These are phyloP conservation scores for Colletotrichum eleusines DNA, from an alignment of 2,329 filamentous ascomycete genomes.

Conservation along the genomic window DNA sequence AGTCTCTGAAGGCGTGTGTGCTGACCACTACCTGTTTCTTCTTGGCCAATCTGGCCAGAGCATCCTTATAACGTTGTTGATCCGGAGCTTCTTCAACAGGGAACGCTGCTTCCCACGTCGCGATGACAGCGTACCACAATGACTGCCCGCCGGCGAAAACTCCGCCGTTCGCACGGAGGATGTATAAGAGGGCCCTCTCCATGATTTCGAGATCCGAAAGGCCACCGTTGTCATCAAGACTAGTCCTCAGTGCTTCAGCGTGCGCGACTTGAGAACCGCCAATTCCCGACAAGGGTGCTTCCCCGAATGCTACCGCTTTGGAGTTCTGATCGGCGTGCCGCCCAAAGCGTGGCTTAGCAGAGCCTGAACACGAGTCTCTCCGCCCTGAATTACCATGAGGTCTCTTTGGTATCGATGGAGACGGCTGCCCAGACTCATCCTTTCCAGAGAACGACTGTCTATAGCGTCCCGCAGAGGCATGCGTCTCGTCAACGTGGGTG, in stretches of 20 bases:
- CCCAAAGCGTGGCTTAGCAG: background rate
- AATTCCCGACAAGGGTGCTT: background rate
- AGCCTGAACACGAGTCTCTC: background rate
- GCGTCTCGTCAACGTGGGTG: background rate
- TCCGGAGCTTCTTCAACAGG: slow-evolving; percentile 55
- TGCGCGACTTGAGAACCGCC: background rate
- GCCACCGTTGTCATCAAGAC: slow-evolving; percentile 3
- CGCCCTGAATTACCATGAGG: background rate
- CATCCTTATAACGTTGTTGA: slow-evolving; percentile 54
- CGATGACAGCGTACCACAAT: slow-evolving; percentile 61
- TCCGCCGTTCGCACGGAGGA: slow-evolving; percentile 57
- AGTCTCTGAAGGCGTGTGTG: slow-evolving; percentile 58
- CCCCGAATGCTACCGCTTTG: background rate
- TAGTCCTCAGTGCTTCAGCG: slow-evolving; percentile 19
- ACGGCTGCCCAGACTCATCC: background rate
- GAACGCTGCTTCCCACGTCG: slow-evolving; percentile 59
- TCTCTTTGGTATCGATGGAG: background rate
- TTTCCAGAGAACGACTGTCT: background rate
- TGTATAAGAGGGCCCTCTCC: slow-evolving; percentile 49
- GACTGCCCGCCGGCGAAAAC: slow-evolving; percentile 65
- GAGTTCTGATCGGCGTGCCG: background rate
- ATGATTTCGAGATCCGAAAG: slow-evolving; percentile 10
- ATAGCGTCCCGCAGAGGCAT: background rate
- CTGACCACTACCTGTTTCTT: slow-evolving; percentile 54
- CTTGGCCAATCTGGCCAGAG: slow-evolving; percentile 55